Conservation (phyloP, 2,329 filamentous ascomycete genomes). For the Fusarium musae region DNA sequence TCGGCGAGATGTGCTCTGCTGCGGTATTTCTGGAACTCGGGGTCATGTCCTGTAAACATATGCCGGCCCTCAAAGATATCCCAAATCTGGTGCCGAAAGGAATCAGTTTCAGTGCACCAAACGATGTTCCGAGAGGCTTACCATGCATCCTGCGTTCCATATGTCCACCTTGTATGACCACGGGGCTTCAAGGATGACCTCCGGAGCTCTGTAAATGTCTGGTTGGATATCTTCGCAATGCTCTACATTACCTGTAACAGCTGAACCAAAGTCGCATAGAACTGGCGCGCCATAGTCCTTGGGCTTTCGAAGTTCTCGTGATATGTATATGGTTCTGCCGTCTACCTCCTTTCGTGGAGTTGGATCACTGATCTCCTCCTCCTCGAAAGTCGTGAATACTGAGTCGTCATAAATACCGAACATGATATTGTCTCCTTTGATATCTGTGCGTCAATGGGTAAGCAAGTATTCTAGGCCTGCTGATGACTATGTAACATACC, state of each 20-base stretch:
- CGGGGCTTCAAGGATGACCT: slow-evolving; percentile 58
- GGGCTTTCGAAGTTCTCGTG: slow-evolving; percentile 52
- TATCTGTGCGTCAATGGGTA: slow-evolving; percentile 49
- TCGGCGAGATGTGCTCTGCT: slow-evolving; percentile 60
- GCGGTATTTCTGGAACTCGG: slow-evolving; percentile 52
- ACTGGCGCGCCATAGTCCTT: slow-evolving; percentile 49
- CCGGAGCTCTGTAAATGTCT: slow-evolving; percentile 54
- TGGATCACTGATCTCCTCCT: slow-evolving; percentile 53
- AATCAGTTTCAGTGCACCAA: background rate
- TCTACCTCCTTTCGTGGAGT: slow-evolving; percentile 55
- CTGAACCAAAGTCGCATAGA: slow-evolving; percentile 63
- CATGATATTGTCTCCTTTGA: slow-evolving; percentile 61
- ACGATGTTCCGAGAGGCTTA: slow-evolving; percentile 43
- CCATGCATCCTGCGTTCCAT: slow-evolving; percentile 64
- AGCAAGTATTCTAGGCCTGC: accelerated
- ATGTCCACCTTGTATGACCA: slow-evolving; percentile 62
- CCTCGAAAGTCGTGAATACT: slow-evolving; percentile 52
- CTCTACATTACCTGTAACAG: slow-evolving; percentile 48
- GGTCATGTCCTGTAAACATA: slow-evolving; percentile 56
- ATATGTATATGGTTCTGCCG: slow-evolving; percentile 56
- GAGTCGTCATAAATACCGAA: slow-evolving; percentile 54
- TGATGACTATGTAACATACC: slow-evolving; percentile 43
- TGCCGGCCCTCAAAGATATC: slow-evolving; percentile 58
- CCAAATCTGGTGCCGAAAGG: slow-evolving; percentile 54
- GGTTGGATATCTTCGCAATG: slow-evolving; percentile 54